Evolutionary conservation across 345 rosid genomes (phyloP), one percentile per base, ranked within the genome.

Genomic region (Fremontodendron californicum): DNA sequence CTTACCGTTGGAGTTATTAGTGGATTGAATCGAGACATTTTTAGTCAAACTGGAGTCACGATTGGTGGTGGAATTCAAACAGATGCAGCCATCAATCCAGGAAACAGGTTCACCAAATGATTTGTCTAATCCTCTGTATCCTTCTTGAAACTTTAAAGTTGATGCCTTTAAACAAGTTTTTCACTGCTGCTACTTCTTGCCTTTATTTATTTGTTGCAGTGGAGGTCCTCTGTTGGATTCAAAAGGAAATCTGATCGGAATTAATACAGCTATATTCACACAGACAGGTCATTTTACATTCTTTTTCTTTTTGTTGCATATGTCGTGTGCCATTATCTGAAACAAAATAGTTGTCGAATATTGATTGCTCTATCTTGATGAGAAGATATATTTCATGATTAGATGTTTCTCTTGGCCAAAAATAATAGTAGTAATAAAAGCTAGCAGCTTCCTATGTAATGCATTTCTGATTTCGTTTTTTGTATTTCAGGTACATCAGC

Each of bases 1-100:
- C 99, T 95, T 75, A 93, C 99, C 0, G 93, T 87, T 52, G 99
- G 99, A 40, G 97, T 95, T 62, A 86, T 95, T 45, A 95, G 99
- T 55, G 99, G 99, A 81, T 82, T 95, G 79, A 92, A 95, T 80
- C 84, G 98, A 2, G 99, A 95, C 62, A 95, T 93, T 71, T 95
- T 90, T 78, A 95, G 98, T 81, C 89, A 89, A 88, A 84, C 94
- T 49, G 99, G 99, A 73, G 93, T 95, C 46, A 93, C 96, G 13
- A 90, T 95, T 75, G 92, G 97, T 74, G 98, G 99, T 78, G 97
- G 98, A 66, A 90, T 95, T 84, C 98, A 95, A 90, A 95, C 99
- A 37, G 99, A 95, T 90, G 99, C 99, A 18, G 97, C 99, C 35
- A 95, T 93, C 79, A 95, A 95, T 87, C 99, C 99, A 0, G 99